These are phyloP conservation scores for Dissophora ornata DNA, from an alignment of 192 early-diverging fungal genomes.

Conservation along the genomic window DNA sequence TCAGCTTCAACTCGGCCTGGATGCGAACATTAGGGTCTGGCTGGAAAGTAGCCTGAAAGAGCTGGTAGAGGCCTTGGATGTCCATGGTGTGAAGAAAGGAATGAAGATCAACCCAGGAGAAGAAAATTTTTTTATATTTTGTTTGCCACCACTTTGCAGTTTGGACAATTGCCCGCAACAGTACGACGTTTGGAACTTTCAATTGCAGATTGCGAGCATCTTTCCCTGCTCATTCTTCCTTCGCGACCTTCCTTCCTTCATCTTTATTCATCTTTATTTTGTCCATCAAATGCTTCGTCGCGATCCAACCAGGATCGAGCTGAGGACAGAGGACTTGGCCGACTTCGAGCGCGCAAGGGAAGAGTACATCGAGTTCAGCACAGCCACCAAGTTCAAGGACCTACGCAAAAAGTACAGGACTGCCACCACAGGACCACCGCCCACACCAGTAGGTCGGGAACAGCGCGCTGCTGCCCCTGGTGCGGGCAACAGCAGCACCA, in stretches of 20 bases:
- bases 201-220: too few relatives aligned
- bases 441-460: conserved; percentile 21
- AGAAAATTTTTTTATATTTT: too few relatives aligned
- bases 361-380: conserved; percentile 22
- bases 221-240: background rate
- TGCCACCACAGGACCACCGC: conserved; percentile 19
- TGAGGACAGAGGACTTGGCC: conserved; percentile 22
- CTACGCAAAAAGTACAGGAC: background rate
- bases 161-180: too few relatives aligned
- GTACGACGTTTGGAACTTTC: too few relatives aligned
- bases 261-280: background rate
- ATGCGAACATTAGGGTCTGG: conserved; percentile 84
- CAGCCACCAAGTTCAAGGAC: conserved; percentile 2
- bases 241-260: background rate
- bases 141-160: too few relatives aligned
- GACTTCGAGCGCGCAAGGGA: conserved; percentile 38
- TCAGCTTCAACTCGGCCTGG: conserved; percentile 84
- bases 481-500: background rate
- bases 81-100: conserved; percentile 63
- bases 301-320: conserved; percentile 37
- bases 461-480: background rate
- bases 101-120: conserved; percentile 2
- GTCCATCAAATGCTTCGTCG: conserved; percentile 20
- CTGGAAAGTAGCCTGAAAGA: conserved; percentile 86
- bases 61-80: conserved; percentile 67